Conservation (phyloP, 2,329 filamentous ascomycete species). For the Ceratocystiopsis sp. region DNA sequence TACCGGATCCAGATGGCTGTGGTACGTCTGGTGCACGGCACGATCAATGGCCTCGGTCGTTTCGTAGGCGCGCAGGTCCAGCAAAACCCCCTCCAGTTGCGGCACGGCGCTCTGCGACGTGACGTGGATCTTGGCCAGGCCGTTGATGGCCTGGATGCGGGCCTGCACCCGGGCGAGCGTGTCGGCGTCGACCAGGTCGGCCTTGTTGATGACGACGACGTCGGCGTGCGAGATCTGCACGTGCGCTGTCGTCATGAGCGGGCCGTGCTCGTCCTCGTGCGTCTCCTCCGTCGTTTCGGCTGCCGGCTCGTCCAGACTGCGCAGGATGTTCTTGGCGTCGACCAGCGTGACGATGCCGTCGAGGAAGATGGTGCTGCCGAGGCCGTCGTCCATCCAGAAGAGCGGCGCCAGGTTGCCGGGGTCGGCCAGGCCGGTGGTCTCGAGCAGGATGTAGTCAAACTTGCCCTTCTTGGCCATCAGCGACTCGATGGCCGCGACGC, state of each 20-base stretch:
- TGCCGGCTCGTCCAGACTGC: slow-evolving; percentile 57
- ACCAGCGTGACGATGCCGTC: slow-evolving; percentile 94
- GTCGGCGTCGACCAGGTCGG: slow-evolving; percentile 57
- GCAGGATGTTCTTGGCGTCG: slow-evolving; percentile 82
- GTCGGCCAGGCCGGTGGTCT: slow-evolving; percentile 89
- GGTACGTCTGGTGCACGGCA: slow-evolving; percentile 44
- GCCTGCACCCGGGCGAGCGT: slow-evolving; percentile 54
- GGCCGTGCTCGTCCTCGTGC: slow-evolving; percentile 34
- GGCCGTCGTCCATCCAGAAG: slow-evolving; percentile 94
- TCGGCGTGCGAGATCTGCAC: slow-evolving; percentile 95
- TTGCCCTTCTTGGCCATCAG: slow-evolving; percentile 85
- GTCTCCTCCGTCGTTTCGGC: slow-evolving; percentile 35
- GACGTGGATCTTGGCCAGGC: slow-evolving; percentile 65
- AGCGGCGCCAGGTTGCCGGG: slow-evolving; percentile 89
- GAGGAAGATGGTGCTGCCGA: slow-evolving; percentile 88
- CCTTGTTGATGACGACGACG: slow-evolving; percentile 87
- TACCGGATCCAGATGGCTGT: slow-evolving; percentile 81
- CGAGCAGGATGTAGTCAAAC: slow-evolving; percentile 94
- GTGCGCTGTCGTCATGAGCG: slow-evolving; percentile 78
- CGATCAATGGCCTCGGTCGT: slow-evolving; percentile 58
- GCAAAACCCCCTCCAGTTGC: slow-evolving; percentile 64
- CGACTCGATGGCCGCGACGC: slow-evolving; percentile 87
- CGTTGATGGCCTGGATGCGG: slow-evolving; percentile 74
- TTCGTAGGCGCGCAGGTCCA: slow-evolving; percentile 90
- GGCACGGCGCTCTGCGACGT: slow-evolving; percentile 70